Base-by-base conservation (phyloP, 805 yeast species). In the Debaryomyces hansenii region DNA sequence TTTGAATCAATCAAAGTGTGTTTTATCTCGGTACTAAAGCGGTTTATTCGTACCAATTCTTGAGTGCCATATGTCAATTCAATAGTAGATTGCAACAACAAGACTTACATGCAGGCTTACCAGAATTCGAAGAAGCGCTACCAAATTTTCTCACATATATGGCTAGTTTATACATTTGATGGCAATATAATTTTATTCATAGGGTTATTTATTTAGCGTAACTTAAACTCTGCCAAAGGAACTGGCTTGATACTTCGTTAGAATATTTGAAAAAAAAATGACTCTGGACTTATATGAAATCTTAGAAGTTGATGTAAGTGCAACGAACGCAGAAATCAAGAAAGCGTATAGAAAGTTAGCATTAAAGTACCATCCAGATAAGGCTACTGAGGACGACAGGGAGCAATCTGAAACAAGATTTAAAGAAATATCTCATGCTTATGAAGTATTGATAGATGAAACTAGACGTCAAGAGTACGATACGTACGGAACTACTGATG, bases 281-380 rank as follows among this genome's bases (percentile, higher is more conserved):
- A 27, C 46, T 27, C 16, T 14, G 11, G 64, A 66, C 49, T 65
- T 75, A 42, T 90, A 90, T 66, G 89, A 79, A 39, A 69, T 87
- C 3, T 74, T 90, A 18, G 96, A 89, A 33, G 81, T 90, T 4
- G 80, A 78, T 5, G 62, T 74, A 2, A 73, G 78, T 15, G 96
- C 97, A 0, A 67, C 89, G 1, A 66, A 79, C 28, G 69, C 67
- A 1, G 97, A 91, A 52, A 88, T 92, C 61, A 85, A 85, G 56
- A 83, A 80, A 63, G 96, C 97, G 0, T 92, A 89, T 66, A 78
- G 95, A 53, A 86, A 83, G 55, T 75, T 90, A 41, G 98, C 98
- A 9, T 74, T 92, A 34, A 72, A 74, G 49, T 80, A 84, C 57
- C 98, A 92, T 66, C 98, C 98, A 0, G 98, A 92, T 64, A 92